Conservation (phyloP, 305 asterid species). For the Fraxinus ornus region DNA sequence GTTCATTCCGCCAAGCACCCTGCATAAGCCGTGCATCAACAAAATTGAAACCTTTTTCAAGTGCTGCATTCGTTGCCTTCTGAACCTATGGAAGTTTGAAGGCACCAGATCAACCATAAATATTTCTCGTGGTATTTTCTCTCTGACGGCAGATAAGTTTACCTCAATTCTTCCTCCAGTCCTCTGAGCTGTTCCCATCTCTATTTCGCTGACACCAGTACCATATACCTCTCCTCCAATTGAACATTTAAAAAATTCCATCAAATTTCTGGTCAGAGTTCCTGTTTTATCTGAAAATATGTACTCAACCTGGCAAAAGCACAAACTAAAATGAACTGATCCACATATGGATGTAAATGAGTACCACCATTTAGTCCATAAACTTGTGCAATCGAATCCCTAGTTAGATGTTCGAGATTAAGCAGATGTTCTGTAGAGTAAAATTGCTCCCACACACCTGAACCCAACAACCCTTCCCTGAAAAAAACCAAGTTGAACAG, state of each 20-base stretch:
- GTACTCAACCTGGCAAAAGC: slow-evolving; percentile 80
- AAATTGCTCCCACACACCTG: slow-evolving; percentile 4
- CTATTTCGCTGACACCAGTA: slow-evolving; percentile 94
- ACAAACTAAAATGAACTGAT: slow-evolving; percentile 24
- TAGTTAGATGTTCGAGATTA: not conserved
- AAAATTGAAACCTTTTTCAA: slow-evolving; percentile 96
- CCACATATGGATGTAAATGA: slow-evolving; percentile 9
- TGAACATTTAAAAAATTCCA: slow-evolving; percentile 98
- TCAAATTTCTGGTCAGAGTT: slow-evolving; percentile 91
- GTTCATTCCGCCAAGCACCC: slow-evolving; percentile 98
- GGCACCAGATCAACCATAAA: slow-evolving; percentile 27
- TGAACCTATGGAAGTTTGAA: slow-evolving; percentile 46
- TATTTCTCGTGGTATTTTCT: slow-evolving; percentile 16
- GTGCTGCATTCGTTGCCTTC: slow-evolving; percentile 57
- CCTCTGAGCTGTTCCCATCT: slow-evolving; percentile 85
- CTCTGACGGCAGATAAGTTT: slow-evolving; percentile 28
- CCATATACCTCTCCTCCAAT: slow-evolving; percentile 99
- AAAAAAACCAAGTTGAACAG: slow-evolving; percentile 8
- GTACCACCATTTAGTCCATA: slow-evolving; percentile 15
- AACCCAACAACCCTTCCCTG: not conserved
- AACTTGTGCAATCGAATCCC: not conserved
- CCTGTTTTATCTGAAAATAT: slow-evolving; percentile 99
- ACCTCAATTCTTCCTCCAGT: slow-evolving; percentile 77
- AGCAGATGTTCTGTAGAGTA: slow-evolving; percentile 3
- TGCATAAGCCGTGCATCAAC: slow-evolving; percentile 86